A percentile compares a stretch with the other conserved stretches of the same genome.
These are phyloP conservation scores for Salix arbutifolia DNA, from an alignment of 345 rosid species.

Conservation along the genomic window DNA sequence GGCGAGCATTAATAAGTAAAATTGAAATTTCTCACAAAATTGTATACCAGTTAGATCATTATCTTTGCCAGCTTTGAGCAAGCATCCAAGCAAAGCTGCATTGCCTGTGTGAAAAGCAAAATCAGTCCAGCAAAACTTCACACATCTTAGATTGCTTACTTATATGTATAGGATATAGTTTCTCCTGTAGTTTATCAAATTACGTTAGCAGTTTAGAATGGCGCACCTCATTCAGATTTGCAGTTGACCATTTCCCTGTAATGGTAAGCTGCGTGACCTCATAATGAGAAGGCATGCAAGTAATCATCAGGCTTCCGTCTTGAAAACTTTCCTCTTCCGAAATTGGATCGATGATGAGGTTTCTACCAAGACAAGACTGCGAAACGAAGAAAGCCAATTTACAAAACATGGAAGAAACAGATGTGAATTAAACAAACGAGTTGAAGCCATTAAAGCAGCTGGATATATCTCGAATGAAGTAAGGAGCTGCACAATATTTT, in stretches of 20 bases:
- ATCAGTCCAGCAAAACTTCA: neutral
- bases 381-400: constrained; percentile 1
- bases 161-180: neutral
- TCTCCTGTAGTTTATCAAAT: neutral
- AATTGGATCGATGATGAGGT: constrained; percentile 75
- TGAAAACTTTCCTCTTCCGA: constrained; percentile 82
- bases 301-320: constrained; percentile 76
- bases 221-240: constrained; percentile 70
- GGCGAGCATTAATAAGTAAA: neutral
- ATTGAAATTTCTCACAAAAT: constrained; percentile 3
- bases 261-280: constrained; percentile 81
- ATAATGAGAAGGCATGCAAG: constrained; percentile 84
- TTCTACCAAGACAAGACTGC: constrained; percentile 74
- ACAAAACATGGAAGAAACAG: neutral
- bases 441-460: constrained; percentile 3
- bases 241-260: constrained; percentile 85
- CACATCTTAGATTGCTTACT: neutral
- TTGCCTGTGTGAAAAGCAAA: constrained; percentile 50
- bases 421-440: neutral
- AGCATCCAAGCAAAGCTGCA: constrained; percentile 91
- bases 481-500: neutral
- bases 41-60: too few relatives aligned
- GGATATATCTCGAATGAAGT: neutral
- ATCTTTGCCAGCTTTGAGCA: constrained; percentile 69
- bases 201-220: neutral